Conservation (phyloP, 78 protist species). For the Dictyostelium intermedium region DNA sequence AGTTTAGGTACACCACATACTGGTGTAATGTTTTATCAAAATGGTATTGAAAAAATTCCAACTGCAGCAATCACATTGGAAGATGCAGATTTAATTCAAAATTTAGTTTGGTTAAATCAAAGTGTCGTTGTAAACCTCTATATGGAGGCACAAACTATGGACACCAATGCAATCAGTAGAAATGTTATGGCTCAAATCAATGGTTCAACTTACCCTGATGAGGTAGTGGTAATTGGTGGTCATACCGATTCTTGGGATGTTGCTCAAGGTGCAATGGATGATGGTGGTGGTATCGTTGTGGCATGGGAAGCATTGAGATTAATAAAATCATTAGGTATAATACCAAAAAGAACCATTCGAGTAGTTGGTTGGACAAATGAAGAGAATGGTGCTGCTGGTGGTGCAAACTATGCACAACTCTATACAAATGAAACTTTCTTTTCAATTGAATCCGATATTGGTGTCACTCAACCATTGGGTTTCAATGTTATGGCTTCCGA, state of each 20-base stretch:
- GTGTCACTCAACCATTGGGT: conserved; percentile 75
- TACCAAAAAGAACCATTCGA: conserved; percentile 87
- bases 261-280: conserved; percentile 89
- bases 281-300: conserved; percentile 83
- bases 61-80: conserved; percentile 86
- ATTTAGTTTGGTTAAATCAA: conserved; percentile 35
- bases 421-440: conserved; percentile 40
- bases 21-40: conserved; percentile 73
- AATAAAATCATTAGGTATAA: conserved; percentile 63
- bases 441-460: conserved; percentile 84
- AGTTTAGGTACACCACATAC: conserved; percentile 88
- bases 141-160: conserved; percentile 70
- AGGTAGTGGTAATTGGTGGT: conserved; percentile 86
- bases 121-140: conserved; percentile 30
- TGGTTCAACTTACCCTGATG: conserved; percentile 82
- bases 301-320: conserved; percentile 74
- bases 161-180: conserved; percentile 28
- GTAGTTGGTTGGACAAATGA: conserved; percentile 84
- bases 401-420: conserved; percentile 16
- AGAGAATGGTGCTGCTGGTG: conserved; percentile 87
- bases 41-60: conserved; percentile 66
- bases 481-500: conserved; percentile 22
- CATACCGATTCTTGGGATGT: conserved; percentile 91
- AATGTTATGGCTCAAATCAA: conserved; percentile 84
- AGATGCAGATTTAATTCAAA: conserved; percentile 86